Evolutionary conservation across 2,329 filamentous ascomycete species (phyloP), one percentile per base, ranked within the genome.

Genomic region (Trichoderma citrinoviride): DNA sequence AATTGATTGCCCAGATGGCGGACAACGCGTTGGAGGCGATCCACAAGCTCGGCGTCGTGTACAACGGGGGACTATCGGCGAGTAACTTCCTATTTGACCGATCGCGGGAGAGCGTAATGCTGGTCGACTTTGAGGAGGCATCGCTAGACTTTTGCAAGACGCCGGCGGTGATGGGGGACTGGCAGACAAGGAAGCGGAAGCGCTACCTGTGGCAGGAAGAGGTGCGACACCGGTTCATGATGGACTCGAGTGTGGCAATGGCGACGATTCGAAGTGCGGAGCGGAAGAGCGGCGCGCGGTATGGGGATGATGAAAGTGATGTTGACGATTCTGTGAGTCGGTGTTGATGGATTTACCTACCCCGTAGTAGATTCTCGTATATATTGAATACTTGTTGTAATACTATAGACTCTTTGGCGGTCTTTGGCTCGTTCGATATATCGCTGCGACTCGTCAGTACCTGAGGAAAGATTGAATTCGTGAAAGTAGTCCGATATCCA

Each of bases 291-390:
- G 25, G 25, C 41, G 8, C 15, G 19, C 57, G 47, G 17, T 60
- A 27, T 50, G 47, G 29, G 3, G 56, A 60, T 5, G 33, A 37
- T 14, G 23, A 15, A 44, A 60, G 29, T 41, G 56, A 60, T 3
- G 5, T 60, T 10, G 56, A 60, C 27, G 56, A 60, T 33, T 60
- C 56, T 3, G 56, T 60, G 44, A 60, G 56, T 2, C 33, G 37
- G 3, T 40, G 56, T 1, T 60, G 44, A 25, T 50, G 4, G 29
- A n/a, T 14, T 37, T 60, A 15, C 29, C 29, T 37, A 4, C 3
- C 12, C 33, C 5, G 12, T 37, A 14, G 33, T 5, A 1, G 33
- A 37, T 37, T 37, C 33, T 37, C 8, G 33, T 37, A 14, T 3
- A 33, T 33, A 33, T 33, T 33, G 29, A 33, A 10, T 33, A 33